Evolutionary conservation across 2,329 filamentous ascomycete species (phyloP).

Genomic region (Pochonia chlamydosporia): DNA sequence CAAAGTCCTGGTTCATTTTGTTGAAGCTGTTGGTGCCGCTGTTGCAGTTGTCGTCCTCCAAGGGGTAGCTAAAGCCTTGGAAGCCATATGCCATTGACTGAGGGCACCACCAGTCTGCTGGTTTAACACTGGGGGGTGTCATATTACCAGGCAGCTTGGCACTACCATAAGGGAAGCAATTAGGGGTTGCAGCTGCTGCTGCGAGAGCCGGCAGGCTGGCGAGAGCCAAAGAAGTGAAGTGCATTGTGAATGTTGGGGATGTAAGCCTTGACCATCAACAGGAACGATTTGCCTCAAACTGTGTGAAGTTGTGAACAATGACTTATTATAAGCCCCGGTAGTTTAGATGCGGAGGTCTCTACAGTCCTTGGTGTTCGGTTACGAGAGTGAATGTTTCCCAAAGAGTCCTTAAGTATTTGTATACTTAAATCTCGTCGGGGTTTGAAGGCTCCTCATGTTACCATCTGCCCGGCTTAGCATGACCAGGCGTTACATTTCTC

Average conservation of each 20-base stretch:
- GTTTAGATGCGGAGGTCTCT: too few species aligned
- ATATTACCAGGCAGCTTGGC: constrained; percentile 10
- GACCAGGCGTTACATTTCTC: too few species aligned
- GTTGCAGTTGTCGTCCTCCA: constrained; percentile 14
- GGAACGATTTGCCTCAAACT: too few species aligned
- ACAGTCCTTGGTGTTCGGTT: too few species aligned
- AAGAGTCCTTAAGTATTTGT: too few species aligned
- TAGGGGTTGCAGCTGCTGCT: constrained; percentile 3
- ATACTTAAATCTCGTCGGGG: too few species aligned
- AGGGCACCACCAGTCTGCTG: constrained; percentile 15
- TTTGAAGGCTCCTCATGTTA: too few species aligned
- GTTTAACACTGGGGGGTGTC: constrained; percentile 8
- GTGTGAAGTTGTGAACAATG: too few species aligned
- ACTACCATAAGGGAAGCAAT: constrained; percentile 13
- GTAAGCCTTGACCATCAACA: too few species aligned
- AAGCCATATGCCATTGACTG: constrained; percentile 15
- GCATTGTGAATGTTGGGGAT: background rate
- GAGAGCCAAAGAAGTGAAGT: background rate
- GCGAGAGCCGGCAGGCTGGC: background rate
- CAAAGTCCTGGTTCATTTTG: constrained; percentile 14
- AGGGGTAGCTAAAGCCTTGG: constrained; percentile 15
- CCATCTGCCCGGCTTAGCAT: too few species aligned
- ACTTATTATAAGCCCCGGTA: too few species aligned
- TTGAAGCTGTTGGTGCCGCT: constrained; percentile 10
- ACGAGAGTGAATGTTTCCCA: too few species aligned